These are phyloP conservation scores for Apiospora hydei DNA, from an alignment of 2,329 filamentous ascomycete species.

Conservation along the genomic window DNA sequence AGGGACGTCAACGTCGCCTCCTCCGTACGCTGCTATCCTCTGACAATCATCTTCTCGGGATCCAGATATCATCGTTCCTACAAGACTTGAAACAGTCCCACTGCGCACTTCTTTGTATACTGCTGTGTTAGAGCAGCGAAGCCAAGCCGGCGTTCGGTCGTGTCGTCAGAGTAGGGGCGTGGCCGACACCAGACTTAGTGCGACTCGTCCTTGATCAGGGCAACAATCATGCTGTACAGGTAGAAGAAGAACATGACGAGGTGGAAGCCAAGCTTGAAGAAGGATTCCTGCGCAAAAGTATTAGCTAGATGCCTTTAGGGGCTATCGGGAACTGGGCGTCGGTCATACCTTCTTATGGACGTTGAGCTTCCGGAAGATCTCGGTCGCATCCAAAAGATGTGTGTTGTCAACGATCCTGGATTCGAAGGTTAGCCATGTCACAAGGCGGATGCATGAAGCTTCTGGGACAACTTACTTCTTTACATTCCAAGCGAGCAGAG, in stretches of 20 bases:
- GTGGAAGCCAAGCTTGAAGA: conserved; percentile 98
- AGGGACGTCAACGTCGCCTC: not conserved
- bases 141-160: conserved; percentile 22
- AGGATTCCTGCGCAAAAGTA: conserved; percentile 77
- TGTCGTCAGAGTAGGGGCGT: conserved; percentile 28
- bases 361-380: conserved; percentile 99
- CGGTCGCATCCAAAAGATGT: conserved; percentile 94
- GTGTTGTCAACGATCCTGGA: conserved; percentile 94
- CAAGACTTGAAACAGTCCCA: not conserved
- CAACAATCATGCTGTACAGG: conserved; percentile 98
- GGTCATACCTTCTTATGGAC: conserved; percentile 91
- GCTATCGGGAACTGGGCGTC: no score
- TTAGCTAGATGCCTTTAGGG: conserved; percentile 27
- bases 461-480: conserved; percentile 81
- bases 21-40: not conserved
- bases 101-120: conserved; percentile 2
- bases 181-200: conserved; percentile 61
- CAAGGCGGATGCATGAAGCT: not conserved
- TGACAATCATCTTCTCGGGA: not conserved
- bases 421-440: conserved; percentile 30
- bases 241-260: conserved; percentile 99
- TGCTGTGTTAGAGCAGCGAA: not conserved
- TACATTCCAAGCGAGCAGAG: conserved; percentile 89
- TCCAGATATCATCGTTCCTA: conserved; percentile 6
- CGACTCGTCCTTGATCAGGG: conserved; percentile 93